Percentiles rank a stretch among this genome's conserved stretches.
These are phyloP conservation scores for Penicillium sp. DNA, from an alignment of 2,329 filamentous ascomycete genomes.

Conservation along the genomic window DNA sequence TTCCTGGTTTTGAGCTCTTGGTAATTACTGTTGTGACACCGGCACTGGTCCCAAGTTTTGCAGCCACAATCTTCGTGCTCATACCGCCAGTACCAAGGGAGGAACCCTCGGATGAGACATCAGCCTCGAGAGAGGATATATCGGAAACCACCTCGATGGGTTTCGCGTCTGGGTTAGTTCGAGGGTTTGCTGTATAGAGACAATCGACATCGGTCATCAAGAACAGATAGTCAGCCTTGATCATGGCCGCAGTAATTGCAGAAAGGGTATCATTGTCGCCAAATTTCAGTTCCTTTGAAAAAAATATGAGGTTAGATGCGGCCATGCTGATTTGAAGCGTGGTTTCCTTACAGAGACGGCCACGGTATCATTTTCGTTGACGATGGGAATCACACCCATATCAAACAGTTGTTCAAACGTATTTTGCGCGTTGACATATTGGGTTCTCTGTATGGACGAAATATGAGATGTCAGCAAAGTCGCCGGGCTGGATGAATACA, in stretches of 20 bases:
- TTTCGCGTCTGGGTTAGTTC: slow-evolving; percentile 76
- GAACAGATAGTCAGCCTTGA: slow-evolving; percentile 93
- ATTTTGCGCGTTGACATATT: slow-evolving; percentile 95
- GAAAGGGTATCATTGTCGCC: slow-evolving; percentile 97
- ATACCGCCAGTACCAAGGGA: slow-evolving; percentile 91
- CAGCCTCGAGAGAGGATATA: slow-evolving; percentile 74
- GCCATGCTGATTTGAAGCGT: background rate
- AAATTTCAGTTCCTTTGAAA: slow-evolving; percentile 82
- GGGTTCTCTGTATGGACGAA: slow-evolving; percentile 60
- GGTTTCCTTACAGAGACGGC: slow-evolving; percentile 65
- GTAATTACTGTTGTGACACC: slow-evolving; percentile 96
- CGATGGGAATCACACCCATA: slow-evolving; percentile 96
- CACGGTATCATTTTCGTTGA: slow-evolving; percentile 97
- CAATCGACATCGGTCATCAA: slow-evolving; percentile 99
- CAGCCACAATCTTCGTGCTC: slow-evolving; percentile 95
- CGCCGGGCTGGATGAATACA: background rate
- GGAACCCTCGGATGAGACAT: slow-evolving; percentile 87
- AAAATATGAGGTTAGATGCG: background rate
- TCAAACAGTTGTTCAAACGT: slow-evolving; percentile 85
- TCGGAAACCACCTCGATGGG: slow-evolving; percentile 92
- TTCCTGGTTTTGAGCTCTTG: slow-evolving; percentile 85
- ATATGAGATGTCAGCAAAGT: slow-evolving; percentile 11
- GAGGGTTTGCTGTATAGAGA: slow-evolving; percentile 92
- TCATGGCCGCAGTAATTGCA: slow-evolving; percentile 94
- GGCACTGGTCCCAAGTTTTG: slow-evolving; percentile 83